Evolutionary conservation across 1,284 basidiomycete genomes (phyloP), one percentile per base, ranked within the genome.

Genomic region (Ganoderma sp.): DNA sequence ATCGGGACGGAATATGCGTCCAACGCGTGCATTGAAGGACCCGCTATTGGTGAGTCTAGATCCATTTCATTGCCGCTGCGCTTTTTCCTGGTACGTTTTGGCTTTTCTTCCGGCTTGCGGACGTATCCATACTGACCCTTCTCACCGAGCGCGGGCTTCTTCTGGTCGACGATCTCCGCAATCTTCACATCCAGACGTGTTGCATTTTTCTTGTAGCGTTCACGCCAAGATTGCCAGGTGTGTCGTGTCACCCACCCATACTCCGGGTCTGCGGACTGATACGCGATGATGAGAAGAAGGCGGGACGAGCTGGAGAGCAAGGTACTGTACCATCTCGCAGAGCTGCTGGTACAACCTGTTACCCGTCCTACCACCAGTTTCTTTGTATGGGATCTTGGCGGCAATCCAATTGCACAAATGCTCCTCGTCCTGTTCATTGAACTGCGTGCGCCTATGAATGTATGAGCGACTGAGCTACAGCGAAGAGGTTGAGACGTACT

Each of bases 181-280:
- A 94, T 92, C 66, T 86, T 80, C 22, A 75, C 75, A 75, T 93
- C 91, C 57, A 94, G 84, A 9, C 90, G 86, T 0, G 80, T 75
- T 0, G 88, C 81, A 71, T 94, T 90, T 79, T 94, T 94, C 81
- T 93, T 93, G 80, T 94, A 94, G 37, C 92, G 84, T 75, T 94
- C 92, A 45, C 92, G 86, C 92, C 92, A 94, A 17, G 92, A 94
- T 71, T 93, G 91, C 92, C 92, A 94, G 10, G 92, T 92, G 75
- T 94, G 92, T n/a, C 91, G 87, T 32, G 82, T 84, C 28, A 92
- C 92, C 92, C 92, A 94, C 2, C 84, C 82, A 74, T 87, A 93
- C 69, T 90, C 90, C 1, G 90, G 88, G 70, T 92, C 88, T 64
- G 79, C 78, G 52, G 80, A 81, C 92, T 90, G 57, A 64, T 34